These are phyloP conservation scores for Stephania japonica DNA, from an alignment of 164 flowering plant genomes.

Conservation along the genomic window DNA sequence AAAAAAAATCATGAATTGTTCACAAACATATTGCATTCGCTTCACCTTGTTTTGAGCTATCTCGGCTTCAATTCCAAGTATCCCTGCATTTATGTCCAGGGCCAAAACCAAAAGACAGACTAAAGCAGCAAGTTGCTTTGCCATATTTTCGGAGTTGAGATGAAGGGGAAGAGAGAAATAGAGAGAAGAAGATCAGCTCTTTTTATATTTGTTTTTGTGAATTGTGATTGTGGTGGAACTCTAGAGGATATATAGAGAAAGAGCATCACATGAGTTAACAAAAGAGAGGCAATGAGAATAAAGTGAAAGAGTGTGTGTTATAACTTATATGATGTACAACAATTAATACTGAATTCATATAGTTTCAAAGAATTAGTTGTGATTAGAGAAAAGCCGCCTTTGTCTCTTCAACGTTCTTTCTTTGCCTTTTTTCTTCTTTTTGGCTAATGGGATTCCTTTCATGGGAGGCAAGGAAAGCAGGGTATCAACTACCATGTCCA, in stretches of 20 bases:
- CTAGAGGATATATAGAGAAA: background rate
- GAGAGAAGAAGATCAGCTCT: no score
- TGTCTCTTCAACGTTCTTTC: slow-evolving; percentile 30
- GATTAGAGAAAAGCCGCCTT: slow-evolving; percentile 27
- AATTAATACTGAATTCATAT: background rate
- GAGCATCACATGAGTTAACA: background rate
- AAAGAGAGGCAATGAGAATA: slow-evolving; percentile 6
- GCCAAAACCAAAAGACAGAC: slow-evolving; percentile 52
- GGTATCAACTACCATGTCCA: slow-evolving; percentile 21
- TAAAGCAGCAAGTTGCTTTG: slow-evolving; percentile 27
- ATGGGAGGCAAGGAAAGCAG: slow-evolving; percentile 53
- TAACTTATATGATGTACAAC: background rate
- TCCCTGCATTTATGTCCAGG: slow-evolving; percentile 68
- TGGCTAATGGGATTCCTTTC: slow-evolving; percentile 42
- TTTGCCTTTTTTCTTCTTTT: slow-evolving; percentile 13
- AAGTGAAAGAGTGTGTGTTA: slow-evolving; percentile 1
- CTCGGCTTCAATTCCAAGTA: slow-evolving; percentile 87
- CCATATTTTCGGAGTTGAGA: slow-evolving; percentile 22
- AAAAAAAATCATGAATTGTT: background rate
- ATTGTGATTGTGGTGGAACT: background rate
- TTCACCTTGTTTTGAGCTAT: slow-evolving; percentile 73
- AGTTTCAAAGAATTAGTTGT: slow-evolving; percentile 6
- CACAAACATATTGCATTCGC: background rate
- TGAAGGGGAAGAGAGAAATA: background rate
- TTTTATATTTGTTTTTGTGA: no score